Conservation (phyloP, 2,329 filamentous ascomycete genomes). For the Ascocoryne sarcoides region DNA sequence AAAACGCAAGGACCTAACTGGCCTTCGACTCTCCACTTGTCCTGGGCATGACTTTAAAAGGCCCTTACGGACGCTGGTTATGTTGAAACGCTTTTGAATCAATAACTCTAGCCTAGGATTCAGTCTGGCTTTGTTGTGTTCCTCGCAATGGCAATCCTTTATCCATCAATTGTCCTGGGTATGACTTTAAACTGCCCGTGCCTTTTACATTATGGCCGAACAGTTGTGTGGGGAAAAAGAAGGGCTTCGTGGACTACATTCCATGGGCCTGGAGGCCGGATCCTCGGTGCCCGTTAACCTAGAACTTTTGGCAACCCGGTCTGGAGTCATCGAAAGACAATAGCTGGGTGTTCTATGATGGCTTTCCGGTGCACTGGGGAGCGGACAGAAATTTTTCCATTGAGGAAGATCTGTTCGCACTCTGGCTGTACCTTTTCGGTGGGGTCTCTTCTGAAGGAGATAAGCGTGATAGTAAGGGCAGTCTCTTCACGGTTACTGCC, state of each 20-base stretch:
- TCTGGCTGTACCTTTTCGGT: slow-evolving; percentile 5
- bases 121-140: no score
- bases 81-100: no score
- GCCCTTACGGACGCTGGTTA: slow-evolving; percentile 16
- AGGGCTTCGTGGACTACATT: slow-evolving; percentile 9
- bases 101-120: no score
- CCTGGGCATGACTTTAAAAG: slow-evolving; percentile 37
- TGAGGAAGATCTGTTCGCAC: neutral
- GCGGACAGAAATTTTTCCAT: no score
- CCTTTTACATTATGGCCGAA: neutral
- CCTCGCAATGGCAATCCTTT: neutral
- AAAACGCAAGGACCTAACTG: no score
- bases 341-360: slow-evolving; percentile 2
- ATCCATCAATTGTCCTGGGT: neutral
- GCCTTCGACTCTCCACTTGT: no score
- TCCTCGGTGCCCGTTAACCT: neutral
- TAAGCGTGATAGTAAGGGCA: slow-evolving; percentile 47
- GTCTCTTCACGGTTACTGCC: slow-evolving; percentile 27
- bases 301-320: neutral
- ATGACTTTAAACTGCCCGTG: slow-evolving; percentile 1
- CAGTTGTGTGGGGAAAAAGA: slow-evolving; percentile 9
- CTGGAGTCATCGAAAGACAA: no score
- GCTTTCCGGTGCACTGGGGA: slow-evolving; percentile 3
- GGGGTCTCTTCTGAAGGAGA: slow-evolving; percentile 45
- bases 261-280: slow-evolving; percentile 8